Percentiles rank a stretch among this genome's conserved stretches.
phyloP scores from a whole-genome alignment of 129 eudicot genomes.

The Kitagawia praeruptora region DNA sequence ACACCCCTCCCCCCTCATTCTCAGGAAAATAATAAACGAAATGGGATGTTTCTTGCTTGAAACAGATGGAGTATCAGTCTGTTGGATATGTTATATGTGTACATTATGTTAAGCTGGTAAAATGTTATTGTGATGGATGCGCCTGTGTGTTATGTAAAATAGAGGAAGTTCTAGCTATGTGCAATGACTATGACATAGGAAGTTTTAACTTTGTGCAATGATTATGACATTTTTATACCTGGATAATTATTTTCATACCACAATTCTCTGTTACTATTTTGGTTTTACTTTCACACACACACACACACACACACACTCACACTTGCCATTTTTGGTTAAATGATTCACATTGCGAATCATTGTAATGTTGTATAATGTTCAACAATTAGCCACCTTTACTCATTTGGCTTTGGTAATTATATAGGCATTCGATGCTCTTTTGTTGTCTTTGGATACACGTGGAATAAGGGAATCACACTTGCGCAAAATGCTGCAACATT shows the following conservation, averaged over 20 bases:
- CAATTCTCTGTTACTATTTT: neutral
- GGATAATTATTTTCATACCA: too few species aligned
- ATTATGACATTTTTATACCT: neutral
- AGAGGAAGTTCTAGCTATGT: neutral
- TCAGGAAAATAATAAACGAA: neutral
- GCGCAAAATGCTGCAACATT: conserved; percentile 62
- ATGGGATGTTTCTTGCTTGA: neutral
- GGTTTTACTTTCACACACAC: neutral
- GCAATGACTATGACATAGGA: neutral
- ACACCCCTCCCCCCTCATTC: neutral
- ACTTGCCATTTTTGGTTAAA: too few species aligned
- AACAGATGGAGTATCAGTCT: neutral
- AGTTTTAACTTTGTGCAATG: neutral
- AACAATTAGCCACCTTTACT: neutral
- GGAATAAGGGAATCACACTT: conserved; percentile 87
- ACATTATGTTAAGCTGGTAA: neutral
- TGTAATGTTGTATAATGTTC: neutral
- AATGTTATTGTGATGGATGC: neutral
- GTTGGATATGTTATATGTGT: neutral
- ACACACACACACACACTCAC: neutral
- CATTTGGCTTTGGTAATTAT: conserved; percentile 10
- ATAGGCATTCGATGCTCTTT: conserved; percentile 82
- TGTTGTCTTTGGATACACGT: conserved; percentile 72
- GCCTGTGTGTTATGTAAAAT: neutral
- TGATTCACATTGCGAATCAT: neutral